Evolutionary conservation across 768 basidiomycete species (phyloP).

Genomic region (Cystoderma amianthinum): DNA sequence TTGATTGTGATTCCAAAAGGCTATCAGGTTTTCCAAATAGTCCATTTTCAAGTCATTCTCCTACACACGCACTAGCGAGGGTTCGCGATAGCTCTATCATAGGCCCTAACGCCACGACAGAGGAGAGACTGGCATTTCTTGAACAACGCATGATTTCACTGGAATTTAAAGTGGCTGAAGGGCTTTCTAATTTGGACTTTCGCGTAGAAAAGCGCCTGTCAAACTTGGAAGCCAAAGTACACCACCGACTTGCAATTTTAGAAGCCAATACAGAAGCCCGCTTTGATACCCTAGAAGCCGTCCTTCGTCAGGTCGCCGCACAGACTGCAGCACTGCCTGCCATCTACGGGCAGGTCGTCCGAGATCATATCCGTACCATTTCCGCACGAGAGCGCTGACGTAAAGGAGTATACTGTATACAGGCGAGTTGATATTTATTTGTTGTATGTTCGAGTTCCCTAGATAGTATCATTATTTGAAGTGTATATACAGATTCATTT

Average conservation of each 20-base stretch:
- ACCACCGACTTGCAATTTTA: slow-evolving; percentile 14
- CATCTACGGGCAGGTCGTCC: slow-evolving; percentile 18
- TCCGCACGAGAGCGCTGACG: neutral
- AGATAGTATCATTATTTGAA: no score
- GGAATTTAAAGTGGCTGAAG: slow-evolving; percentile 19
- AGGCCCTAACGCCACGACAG: slow-evolving; percentile 12
- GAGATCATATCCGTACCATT: slow-evolving; percentile 7
- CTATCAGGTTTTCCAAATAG: slow-evolving; percentile 6
- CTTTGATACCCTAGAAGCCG: slow-evolving; percentile 15
- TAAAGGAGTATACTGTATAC: no score
- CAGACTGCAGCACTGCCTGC: slow-evolving; percentile 21
- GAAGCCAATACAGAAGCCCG: slow-evolving; percentile 15
- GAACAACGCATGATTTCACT: slow-evolving; percentile 20
- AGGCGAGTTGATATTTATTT: no score
- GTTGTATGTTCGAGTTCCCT: no score
- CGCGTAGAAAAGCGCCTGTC: neutral
- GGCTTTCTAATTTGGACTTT: slow-evolving; percentile 11
- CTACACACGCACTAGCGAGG: slow-evolving; percentile 19
- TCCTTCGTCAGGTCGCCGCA: slow-evolving; percentile 17
- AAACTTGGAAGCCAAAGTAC: slow-evolving; percentile 6
- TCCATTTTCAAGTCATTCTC: slow-evolving; percentile 11
- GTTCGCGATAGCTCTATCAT: slow-evolving; percentile 15
- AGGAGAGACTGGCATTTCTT: slow-evolving; percentile 18
- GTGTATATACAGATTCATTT: no score
- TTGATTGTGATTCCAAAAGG: slow-evolving; percentile 19